Percentiles rank a stretch among this genome's conserved stretches.
Conservation (phyloP, 1,284 basidiomycete species). For the Ceratobasidium sp. region DNA sequence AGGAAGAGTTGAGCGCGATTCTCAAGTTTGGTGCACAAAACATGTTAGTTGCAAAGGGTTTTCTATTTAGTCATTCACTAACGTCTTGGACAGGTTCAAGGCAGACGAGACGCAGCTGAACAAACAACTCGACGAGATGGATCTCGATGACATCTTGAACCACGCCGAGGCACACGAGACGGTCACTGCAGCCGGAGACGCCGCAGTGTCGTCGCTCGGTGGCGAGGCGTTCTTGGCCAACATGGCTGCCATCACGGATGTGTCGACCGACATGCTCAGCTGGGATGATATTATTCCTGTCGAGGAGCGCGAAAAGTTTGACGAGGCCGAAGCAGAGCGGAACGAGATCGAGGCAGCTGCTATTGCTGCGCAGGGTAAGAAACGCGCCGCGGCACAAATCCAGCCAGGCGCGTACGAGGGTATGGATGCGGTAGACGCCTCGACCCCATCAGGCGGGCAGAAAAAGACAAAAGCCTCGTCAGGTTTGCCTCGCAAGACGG, state of each 20-base stretch:
- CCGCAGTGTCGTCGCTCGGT: slow-evolving; percentile 83
- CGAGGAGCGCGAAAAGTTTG: slow-evolving; percentile 88
- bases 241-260: slow-evolving; percentile 96
- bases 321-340: slow-evolving; percentile 82
- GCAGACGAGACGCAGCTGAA: slow-evolving; percentile 93
- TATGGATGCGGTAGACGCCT: slow-evolving; percentile 84
- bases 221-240: slow-evolving; percentile 96
- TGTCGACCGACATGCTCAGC: slow-evolving; percentile 92
- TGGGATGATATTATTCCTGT: slow-evolving; percentile 99
- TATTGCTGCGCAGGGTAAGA: slow-evolving; percentile 76
- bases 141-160: slow-evolving; percentile 97
- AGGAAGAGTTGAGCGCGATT: slow-evolving; percentile 98
- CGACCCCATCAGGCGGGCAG: slow-evolving; percentile 62
- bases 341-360: slow-evolving; percentile 73
- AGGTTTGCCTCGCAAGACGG: slow-evolving; percentile 78
- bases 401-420: slow-evolving; percentile 80
- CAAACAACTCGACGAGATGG: slow-evolving; percentile 98
- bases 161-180: slow-evolving; percentile 98
- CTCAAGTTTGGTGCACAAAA: slow-evolving; percentile 99
- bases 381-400: slow-evolving; percentile 85
- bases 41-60: slow-evolving; percentile 68
- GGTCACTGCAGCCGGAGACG: slow-evolving; percentile 78
- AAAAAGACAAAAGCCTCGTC: slow-evolving; percentile 78
- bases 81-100: slow-evolving; percentile 76
- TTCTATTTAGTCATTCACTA: background rate